Base-by-base conservation (phyloP, 805 yeast genomes). In the Barnettozyma siamensis region DNA sequence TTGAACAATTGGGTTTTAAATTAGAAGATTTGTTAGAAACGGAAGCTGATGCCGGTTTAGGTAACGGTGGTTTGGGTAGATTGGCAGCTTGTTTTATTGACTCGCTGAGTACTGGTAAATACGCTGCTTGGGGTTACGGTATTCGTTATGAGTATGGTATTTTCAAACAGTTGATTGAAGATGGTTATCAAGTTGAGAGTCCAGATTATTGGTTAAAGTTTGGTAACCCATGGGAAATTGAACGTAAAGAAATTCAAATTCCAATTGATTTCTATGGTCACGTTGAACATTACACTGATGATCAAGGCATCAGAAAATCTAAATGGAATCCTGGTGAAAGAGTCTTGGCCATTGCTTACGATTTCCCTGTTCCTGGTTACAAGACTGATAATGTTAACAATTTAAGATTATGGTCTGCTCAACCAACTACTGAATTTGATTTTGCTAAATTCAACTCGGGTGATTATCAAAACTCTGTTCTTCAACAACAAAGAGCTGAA, bases 111-210 rank as follows among this genome's bases (percentile, higher is more conserved):
- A 80, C 95, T 5, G 83, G 85, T 50, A 80, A 85, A 62, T 86
- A 85, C 62, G 88, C 94, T 15, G 95, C 95, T 38, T 88, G 97
- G 97, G 97, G 97, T 48, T 88, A 88, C 62, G 96, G 97, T 45
- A 69, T 88, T 52, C 82, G 95, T 60, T 88, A 88, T 67, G 88
- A 88, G 64, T 88, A 89, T 59, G 97, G 97, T 62, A 88, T 88
- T 53, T 88, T 88, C 65, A 77, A 88, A 51, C 97, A 88, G 66
- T 80, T 79, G 61, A 87, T 88, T 57, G 74, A 87, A 52, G 86
- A 89, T 58, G 97, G 96, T 10, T 86, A 85, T 65, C 97, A 88
- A 66, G 94, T 89, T 30, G 97, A 88, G 65, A 73, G 87, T 27
- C 97, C 97, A 11, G 97, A 88, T 61, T 86, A 88, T 62, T 88